Base-by-base conservation (phyloP, 371 early-diverging fungal species). In the Rhizopus arrhizus region DNA sequence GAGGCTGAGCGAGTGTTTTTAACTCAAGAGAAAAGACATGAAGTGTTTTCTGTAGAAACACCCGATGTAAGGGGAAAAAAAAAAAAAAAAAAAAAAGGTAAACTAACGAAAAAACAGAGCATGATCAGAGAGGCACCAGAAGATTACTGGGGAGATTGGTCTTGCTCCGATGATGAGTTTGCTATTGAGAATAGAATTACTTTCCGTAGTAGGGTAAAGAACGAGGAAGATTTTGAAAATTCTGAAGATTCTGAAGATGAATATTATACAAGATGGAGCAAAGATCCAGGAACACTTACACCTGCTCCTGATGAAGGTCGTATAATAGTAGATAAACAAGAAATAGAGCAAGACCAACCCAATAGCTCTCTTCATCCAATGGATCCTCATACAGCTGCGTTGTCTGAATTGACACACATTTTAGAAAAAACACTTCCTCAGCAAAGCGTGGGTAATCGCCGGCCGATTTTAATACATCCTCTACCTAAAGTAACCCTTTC, bases 1-100 rank as follows among this genome's bases (percentile, higher is more conserved):
- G 52, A 89, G 91, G 91, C 81, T 3, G 81, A 81, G 36, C 58
- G 78, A 28, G 57, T 66, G 15, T 81, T 66, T 62, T 47, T 76
- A 6, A 62, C 53, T 12, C 67, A 68, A 34, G 68, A 74, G 9
- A 69, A 75, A 52, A 43, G 60, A 15, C 46, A 53, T 9, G 15
- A 32, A 31, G 38, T 55, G 9, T 61, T 57, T 32, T 59, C 52
- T 16, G 46, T 62, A 51, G 54, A 29, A 48, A 3, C 11, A 15
- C 5, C 3, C 3, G 33, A 48, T 8, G 29, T 29, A 48, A 47
- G 8, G 22, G 0, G 13, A n/a, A n/a, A 40, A 46, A 42, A 16
- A 41, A 48, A 15, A 13, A 3, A 13, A 15, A 33, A 15, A 15
- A 43, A n/a, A n/a, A 13, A 43, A 15, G n/a, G 13, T 11, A 5